Evolutionary conservation across 768 basidiomycete species (phyloP), one percentile per base, ranked within the genome.

Genomic region (Pleurotus tuoliensis): DNA sequence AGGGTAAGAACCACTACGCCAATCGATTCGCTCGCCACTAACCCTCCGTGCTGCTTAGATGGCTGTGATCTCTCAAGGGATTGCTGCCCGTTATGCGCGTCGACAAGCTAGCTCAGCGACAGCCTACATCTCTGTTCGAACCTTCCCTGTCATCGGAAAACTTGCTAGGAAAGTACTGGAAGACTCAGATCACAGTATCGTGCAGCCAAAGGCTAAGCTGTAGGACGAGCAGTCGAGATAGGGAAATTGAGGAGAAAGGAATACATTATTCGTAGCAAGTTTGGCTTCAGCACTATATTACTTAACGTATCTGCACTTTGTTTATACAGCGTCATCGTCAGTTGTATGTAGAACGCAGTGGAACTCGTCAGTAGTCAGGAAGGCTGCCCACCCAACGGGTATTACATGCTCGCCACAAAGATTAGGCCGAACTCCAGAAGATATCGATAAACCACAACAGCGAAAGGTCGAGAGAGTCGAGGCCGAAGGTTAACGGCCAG

Each of bases 101-200:
- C 83, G 91, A 16, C 94, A 97, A 69, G 93, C 94, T 3, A 94
- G 90, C 66, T 95, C 93, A 0, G 92, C 93, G 68, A 73, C 76
- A 43, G 94, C 94, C 5, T 73, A 68, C 43, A 55, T 73, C 6
- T 72, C 82, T 57, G 68, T 62, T 0, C 56, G 62, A 20, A 64
- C 76, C 7, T 91, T 90, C 69, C 84, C 81, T 12, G 59, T 83
- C 20, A 71, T 90, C 47, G 92, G 91, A 27, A 69, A 71, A 18
- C 64, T 92, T 38, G 90, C 92, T 6, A 82, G 72, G 64, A 68
- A 67, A 18, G 77, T 82, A 13, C 66, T 90, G 40, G 80, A 88
- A 63, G 81, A 83, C 5, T 75, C 77, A 54, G 85, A 82, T 11
- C 55, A 68, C 41, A 58, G 55, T 5, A 62, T 73, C 54, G 24